Percentiles rank a stretch among this genome's conserved stretches.
phyloP scores from a whole-genome alignment of 1,139 yeast species.

The Diutina neorugosa region DNA sequence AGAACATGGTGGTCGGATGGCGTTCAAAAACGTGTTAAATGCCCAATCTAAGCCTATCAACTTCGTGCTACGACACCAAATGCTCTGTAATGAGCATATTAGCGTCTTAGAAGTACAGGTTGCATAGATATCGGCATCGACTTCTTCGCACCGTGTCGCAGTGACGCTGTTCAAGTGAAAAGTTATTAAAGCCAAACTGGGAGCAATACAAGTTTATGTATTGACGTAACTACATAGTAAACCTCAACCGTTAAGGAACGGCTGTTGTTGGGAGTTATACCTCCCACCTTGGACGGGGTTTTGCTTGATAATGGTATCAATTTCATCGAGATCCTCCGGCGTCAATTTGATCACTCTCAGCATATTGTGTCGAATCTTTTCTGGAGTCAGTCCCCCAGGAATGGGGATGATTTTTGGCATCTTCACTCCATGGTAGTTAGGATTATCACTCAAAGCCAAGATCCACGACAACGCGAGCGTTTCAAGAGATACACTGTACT shows the following conservation, averaged over 20 bases:
- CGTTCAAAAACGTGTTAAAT: too few relatives aligned
- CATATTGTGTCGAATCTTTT: conserved; percentile 49
- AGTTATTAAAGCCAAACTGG: too few relatives aligned
- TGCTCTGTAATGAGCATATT: too few relatives aligned
- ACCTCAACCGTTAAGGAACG: background rate
- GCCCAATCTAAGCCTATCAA: too few relatives aligned
- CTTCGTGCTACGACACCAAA: too few relatives aligned
- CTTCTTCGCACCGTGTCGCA: too few relatives aligned
- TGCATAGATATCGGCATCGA: too few relatives aligned
- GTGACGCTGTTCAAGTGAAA: too few relatives aligned
- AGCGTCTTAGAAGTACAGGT: too few relatives aligned
- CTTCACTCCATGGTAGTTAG: conserved; percentile 17
- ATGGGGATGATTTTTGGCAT: conserved; percentile 60
- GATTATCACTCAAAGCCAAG: conserved; percentile 19
- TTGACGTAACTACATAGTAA: background rate
- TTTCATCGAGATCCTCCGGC: conserved; percentile 38
- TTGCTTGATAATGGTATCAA: conserved; percentile 29
- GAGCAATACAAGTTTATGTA: too few relatives aligned
- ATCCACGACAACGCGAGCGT: conserved; percentile 71
- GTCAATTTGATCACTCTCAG: conserved; percentile 30
- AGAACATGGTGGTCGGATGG: too few relatives aligned
- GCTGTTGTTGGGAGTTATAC: conserved; percentile 18
- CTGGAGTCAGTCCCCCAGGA: conserved; percentile 57
- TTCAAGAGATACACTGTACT: conserved; percentile 38
- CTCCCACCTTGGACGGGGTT: conserved; percentile 37